Evolutionary conservation across 768 basidiomycete species (phyloP).

Genomic region (Paxillus rubicundulus): DNA sequence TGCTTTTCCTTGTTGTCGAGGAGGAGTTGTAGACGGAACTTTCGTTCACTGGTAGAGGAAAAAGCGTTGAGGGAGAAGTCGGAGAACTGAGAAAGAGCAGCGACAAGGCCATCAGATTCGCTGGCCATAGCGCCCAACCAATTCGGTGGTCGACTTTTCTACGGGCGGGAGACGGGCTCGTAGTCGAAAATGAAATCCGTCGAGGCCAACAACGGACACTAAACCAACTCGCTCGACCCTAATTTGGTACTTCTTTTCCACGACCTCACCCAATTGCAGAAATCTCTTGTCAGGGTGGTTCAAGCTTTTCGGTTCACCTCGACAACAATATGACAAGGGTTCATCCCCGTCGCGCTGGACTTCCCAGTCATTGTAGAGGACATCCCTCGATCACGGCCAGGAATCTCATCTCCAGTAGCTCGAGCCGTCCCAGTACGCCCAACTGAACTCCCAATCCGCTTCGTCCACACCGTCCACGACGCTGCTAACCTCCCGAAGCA

Average conservation of each 20-base stretch:
- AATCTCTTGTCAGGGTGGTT: no score
- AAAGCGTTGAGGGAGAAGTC: conserved; percentile 42
- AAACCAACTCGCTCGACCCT: neutral
- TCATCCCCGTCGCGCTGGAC: no score
- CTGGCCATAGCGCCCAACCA: conserved; percentile 37
- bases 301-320: neutral
- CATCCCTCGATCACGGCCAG: neutral
- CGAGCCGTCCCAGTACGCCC: no score
- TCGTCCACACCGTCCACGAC: no score
- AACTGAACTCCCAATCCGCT: no score
- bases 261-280: neutral
- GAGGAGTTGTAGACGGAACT: conserved; percentile 61
- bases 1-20: conserved; percentile 91
- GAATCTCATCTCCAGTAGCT: no score
- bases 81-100: conserved; percentile 35
- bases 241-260: conserved; percentile 12
- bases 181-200: conserved; percentile 1
- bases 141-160: conserved; percentile 10
- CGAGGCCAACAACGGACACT: neutral
- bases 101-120: conserved; percentile 35
- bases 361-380: neutral
- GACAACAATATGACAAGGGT: no score
- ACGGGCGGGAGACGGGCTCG: neutral
- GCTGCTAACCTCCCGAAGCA: no score
- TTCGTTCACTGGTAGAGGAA: conserved; percentile 57